Base-by-base conservation (phyloP, 2,329 filamentous ascomycete genomes). In the Exserohilum rostratum region DNA sequence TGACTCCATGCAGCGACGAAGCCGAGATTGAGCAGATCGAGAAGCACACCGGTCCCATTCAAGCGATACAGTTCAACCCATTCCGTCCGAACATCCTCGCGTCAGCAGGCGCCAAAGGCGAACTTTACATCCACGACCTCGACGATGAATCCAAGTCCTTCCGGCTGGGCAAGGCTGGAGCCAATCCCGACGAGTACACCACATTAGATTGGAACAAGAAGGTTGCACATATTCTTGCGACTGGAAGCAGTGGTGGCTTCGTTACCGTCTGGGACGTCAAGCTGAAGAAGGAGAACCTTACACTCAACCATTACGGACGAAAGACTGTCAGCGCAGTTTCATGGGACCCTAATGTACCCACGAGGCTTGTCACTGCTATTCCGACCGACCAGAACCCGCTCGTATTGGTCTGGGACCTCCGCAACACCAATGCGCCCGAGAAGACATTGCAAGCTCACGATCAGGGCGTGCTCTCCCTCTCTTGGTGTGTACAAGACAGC, bases 251-350 rank as follows among this genome's bases (percentile, higher is more conserved):
- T 58, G 93, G 92, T 45, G 95, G 95, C 4, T 96, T 98, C 70
- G 93, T 98, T 31, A 98, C 95, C 2, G 93, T 99, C 15, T 99
- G 95, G 95, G 95, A 99, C 78, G 84, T 98, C 62, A 97, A 96
- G 82, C 92, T 91, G 11, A 98, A 96, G 85, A 97, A 96, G 79
- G 92, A 96, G 66, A 97, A 93, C 51, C 80, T 99, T 77, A 97
- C 93, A 31, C 82, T 99, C 62, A 99, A 97, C 81, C 90, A 90
- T 72, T 81, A 82, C 61, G 95, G 91, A 71, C 87, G 95, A 60
- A 99, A 97, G 79, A 84, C 93, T 49, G 92, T 98, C 69, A 97
- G 93, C 77, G 89, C 96, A 55, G 91, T 99, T 66, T 93, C 93
- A 11, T 99, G 95, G 95, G 95, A 99, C 69, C 96, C 95, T 1